These are phyloP conservation scores for Homolaphlyctis polyrhiza DNA, from an alignment of 371 early-diverging fungal genomes.

Conservation along the genomic window DNA sequence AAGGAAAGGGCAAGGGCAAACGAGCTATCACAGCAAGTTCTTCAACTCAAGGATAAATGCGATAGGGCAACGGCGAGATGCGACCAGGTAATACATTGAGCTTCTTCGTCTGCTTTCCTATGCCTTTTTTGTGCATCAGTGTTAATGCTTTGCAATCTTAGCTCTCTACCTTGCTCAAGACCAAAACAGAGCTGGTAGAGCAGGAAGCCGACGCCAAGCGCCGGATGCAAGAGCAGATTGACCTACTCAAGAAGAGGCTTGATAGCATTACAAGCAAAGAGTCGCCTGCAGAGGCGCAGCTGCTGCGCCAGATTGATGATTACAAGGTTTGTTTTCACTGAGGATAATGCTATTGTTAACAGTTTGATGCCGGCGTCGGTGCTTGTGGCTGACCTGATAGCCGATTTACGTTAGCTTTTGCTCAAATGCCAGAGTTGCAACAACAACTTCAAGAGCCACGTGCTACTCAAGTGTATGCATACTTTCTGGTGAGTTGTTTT, in stretches of 20 bases:
- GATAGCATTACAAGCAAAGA: conserved; percentile 23
- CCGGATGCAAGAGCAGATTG: conserved; percentile 50
- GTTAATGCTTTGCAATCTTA: not conserved
- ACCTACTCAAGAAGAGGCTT: conserved; percentile 51
- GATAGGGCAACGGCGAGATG: conserved; percentile 25
- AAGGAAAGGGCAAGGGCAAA: conserved; percentile 40
- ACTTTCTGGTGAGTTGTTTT: conserved; percentile 62
- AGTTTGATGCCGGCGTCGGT: not conserved
- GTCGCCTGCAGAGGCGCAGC: conserved; percentile 15
- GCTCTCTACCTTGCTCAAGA: conserved; percentile 29
- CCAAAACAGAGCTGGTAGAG: conserved; percentile 51
- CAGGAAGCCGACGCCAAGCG: conserved; percentile 49
- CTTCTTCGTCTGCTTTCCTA: not conserved
- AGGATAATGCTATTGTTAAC: not conserved
- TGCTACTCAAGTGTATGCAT: conserved; percentile 89
- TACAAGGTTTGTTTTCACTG: conserved; percentile 35
- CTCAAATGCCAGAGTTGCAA: conserved; percentile 88
- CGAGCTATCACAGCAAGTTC: conserved; percentile 40
- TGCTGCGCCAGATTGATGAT: conserved; percentile 29
- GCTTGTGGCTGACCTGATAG: not conserved
- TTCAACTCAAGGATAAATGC: conserved; percentile 38
- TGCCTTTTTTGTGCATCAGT: not conserved
- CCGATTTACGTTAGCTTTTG: conserved; percentile 46
- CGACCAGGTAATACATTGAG: conserved; percentile 38
- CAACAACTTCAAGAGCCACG: conserved; percentile 77